These are phyloP conservation scores for Phanerochaete carnosa DNA, from an alignment of 768 basidiomycete genomes.

Conservation along the genomic window DNA sequence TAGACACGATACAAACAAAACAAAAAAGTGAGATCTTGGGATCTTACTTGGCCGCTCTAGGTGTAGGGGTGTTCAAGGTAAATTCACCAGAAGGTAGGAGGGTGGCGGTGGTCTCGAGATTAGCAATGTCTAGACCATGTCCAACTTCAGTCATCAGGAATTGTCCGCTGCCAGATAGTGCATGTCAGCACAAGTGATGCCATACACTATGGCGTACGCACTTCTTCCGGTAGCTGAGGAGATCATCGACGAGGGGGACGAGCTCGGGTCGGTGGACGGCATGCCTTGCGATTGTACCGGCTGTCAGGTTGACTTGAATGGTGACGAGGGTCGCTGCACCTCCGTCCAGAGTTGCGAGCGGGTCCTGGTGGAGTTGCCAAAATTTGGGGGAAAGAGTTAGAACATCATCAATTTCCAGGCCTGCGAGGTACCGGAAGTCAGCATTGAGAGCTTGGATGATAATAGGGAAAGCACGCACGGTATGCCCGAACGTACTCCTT, in stretches of 20 bases:
- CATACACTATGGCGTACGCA: conserved; percentile 9
- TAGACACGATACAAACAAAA: not conserved
- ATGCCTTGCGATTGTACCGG: conserved; percentile 25
- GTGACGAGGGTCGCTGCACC: conserved; percentile 21
- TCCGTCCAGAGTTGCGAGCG: conserved; percentile 20
- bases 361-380: conserved; percentile 27
- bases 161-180: conserved; percentile 31
- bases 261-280: conserved; percentile 22
- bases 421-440: conserved; percentile 1
- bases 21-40: not conserved
- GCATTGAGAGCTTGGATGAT: not conserved
- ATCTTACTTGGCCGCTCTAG: conserved; percentile 36
- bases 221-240: conserved; percentile 26
- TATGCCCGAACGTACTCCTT: conserved; percentile 19
- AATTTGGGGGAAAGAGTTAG: conserved; percentile 22
- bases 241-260: conserved; percentile 19
- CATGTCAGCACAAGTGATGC: not conserved
- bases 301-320: conserved; percentile 25
- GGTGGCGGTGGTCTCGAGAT: conserved; percentile 43
- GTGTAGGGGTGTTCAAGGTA: conserved; percentile 33
- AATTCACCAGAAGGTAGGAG: conserved; percentile 35
- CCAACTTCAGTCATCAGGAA: conserved; percentile 44
- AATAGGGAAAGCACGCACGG: conserved; percentile 10
- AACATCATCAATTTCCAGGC: conserved; percentile 22
- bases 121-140: conserved; percentile 42